Conservation (phyloP, 2,329 filamentous ascomycete species). For the Aaosphaeria arxii region DNA sequence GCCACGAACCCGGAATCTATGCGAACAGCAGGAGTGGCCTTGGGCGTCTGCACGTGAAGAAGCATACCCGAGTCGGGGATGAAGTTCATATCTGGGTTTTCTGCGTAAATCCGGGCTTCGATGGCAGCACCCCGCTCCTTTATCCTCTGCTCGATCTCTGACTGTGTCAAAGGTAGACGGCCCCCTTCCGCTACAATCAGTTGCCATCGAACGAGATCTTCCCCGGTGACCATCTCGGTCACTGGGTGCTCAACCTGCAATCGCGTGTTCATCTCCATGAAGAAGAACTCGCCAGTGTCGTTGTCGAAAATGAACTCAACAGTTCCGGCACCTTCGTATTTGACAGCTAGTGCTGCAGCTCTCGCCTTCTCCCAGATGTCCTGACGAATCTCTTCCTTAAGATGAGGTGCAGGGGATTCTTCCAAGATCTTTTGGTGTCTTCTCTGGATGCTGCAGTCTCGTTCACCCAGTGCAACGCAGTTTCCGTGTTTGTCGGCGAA, state of each 20-base stretch:
- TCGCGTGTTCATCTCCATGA: conserved; percentile 75
- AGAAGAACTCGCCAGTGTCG: conserved; percentile 63
- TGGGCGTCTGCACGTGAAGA: conserved; percentile 75
- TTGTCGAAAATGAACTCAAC: conserved; percentile 71
- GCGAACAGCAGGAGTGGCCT: conserved; percentile 67
- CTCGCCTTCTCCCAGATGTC: conserved; percentile 65
- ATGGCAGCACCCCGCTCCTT: conserved; percentile 78
- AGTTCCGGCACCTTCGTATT: conserved; percentile 64
- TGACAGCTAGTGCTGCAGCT: conserved; percentile 60
- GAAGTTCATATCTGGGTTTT: conserved; percentile 88
- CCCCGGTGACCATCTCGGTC: conserved; percentile 73
- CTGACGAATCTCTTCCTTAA: conserved; percentile 57
- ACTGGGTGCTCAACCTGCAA: conserved; percentile 97
- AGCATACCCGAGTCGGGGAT: conserved; percentile 90
- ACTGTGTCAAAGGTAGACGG: conserved; percentile 63
- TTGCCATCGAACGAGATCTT: conserved; percentile 92
- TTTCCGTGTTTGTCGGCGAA: conserved; percentile 66
- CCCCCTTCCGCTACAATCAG: conserved; percentile 77
- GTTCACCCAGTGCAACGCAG: conserved; percentile 61
- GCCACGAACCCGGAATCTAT: conserved; percentile 92
- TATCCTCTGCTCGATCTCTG: conserved; percentile 68
- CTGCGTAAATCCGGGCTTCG: conserved; percentile 94
- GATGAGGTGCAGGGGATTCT: conserved; percentile 62
- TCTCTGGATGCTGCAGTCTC: conserved; percentile 65
- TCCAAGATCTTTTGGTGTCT: conserved; percentile 66